A percentile compares a stretch with the other conserved stretches of the same genome.
Conservation (phyloP, 352 stramenopile genomes). For the Globisporangium yorkense region DNA sequence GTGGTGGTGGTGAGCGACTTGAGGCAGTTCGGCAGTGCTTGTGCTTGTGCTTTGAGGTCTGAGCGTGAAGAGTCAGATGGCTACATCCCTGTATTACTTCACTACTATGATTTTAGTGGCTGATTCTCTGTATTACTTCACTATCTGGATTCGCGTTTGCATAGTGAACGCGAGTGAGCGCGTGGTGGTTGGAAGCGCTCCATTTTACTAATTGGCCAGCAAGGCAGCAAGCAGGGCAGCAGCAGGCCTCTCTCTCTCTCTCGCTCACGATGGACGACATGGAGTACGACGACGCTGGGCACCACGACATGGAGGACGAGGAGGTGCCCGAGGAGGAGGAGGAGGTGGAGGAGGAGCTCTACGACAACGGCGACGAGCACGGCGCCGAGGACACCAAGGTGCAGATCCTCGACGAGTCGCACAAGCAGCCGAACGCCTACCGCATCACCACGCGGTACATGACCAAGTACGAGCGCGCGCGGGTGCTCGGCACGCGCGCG, state of each 20-base stretch:
- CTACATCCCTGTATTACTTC: too few species aligned
- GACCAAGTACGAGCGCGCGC: constrained; percentile 99
- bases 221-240: background rate
- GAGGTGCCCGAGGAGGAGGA: constrained; percentile 81
- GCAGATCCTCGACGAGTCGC: constrained; percentile 77
- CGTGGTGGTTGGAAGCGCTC: constrained; percentile 9
- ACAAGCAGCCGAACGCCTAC: constrained; percentile 82
- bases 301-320: constrained; percentile 80
- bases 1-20: too few species aligned
- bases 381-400: constrained; percentile 53
- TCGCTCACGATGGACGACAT: constrained; percentile 68
- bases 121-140: background rate
- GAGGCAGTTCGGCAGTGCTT: too few species aligned
- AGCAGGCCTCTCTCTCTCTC: background rate
- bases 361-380: constrained; percentile 54
- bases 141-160: background rate
- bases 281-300: constrained; percentile 75
- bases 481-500: constrained; percentile 96
- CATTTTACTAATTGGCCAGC: background rate
- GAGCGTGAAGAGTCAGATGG: too few species aligned
- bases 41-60: too few species aligned
- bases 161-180: constrained; percentile 3
- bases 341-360: constrained; percentile 65
- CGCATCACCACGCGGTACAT: constrained; percentile 98
- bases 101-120: background rate